Conservation (phyloP, 1,284 basidiomycete genomes). For the Veloporphyrellus conicus region DNA sequence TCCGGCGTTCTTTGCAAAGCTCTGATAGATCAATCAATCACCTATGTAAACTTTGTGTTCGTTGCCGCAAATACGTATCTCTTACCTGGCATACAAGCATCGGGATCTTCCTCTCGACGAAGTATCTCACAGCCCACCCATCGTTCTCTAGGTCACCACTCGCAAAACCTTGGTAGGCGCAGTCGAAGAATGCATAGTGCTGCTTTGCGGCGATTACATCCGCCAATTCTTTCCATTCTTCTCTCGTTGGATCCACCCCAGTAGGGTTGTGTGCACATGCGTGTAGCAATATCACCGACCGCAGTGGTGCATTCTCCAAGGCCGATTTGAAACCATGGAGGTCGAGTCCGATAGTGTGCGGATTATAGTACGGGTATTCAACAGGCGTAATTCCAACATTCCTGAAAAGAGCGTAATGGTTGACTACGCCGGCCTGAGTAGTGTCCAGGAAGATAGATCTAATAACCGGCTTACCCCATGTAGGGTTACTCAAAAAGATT, state of each 20-base stretch:
- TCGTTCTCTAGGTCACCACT: conserved; percentile 79
- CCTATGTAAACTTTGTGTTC: conserved; percentile 12
- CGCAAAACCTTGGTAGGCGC: conserved; percentile 92
- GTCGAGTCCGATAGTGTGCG: conserved; percentile 85
- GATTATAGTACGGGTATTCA: conserved; percentile 89
- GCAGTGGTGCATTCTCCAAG: conserved; percentile 60
- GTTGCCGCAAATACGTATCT: neutral
- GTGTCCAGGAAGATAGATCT: neutral
- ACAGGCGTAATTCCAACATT: conserved; percentile 78
- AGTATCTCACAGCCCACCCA: conserved; percentile 72
- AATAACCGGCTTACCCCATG: conserved; percentile 66
- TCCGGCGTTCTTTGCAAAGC: conserved; percentile 95
- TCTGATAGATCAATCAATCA: conserved; percentile 43
- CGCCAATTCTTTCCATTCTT: conserved; percentile 85
- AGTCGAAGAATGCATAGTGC: conserved; percentile 93
- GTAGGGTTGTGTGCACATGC: conserved; percentile 97
- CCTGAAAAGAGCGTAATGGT: conserved; percentile 86
- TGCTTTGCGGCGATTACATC: conserved; percentile 70
- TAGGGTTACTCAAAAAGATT: conserved; percentile 75
- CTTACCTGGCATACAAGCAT: conserved; percentile 82
- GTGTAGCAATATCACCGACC: conserved; percentile 86
- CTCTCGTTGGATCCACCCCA: conserved; percentile 86
- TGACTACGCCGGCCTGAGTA: conserved; percentile 49
- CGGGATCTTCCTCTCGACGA: conserved; percentile 70
- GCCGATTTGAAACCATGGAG: conserved; percentile 70